phyloP scores from a whole-genome alignment of 768 basidiomycete genomes.

The Coprinopsis marcescibilis region DNA sequence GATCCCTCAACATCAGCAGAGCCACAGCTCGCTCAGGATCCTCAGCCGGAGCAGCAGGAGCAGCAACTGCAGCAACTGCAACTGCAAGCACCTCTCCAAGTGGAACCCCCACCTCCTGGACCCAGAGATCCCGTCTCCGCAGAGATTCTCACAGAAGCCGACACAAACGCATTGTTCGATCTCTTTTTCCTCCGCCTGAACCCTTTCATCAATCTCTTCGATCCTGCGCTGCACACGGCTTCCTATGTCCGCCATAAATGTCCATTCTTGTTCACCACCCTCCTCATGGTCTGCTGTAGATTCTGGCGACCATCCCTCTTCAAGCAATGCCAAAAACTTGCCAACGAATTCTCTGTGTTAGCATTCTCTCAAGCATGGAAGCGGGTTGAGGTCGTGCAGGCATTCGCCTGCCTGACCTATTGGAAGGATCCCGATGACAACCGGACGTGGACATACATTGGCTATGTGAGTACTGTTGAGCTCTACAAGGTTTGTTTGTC shows the following conservation, averaged over 20 bases:
- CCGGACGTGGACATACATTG: constrained; percentile 86
- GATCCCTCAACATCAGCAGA: no score
- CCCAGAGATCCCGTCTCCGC: constrained; percentile 65
- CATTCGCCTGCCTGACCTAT: constrained; percentile 83
- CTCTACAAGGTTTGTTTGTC: not conserved
- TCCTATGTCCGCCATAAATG: constrained; percentile 74
- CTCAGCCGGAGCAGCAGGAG: constrained; percentile 17
- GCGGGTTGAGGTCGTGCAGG: constrained; percentile 82
- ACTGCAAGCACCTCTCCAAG: not conserved
- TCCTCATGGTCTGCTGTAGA: constrained; percentile 81
- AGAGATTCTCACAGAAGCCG: constrained; percentile 63
- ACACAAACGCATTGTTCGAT: constrained; percentile 71
- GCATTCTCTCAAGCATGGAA: constrained; percentile 79
- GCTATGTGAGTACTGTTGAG: constrained; percentile 51
- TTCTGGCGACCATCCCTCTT: constrained; percentile 72
- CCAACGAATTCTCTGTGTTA: constrained; percentile 66
- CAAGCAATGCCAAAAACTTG: constrained; percentile 62
- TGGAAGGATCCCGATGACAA: constrained; percentile 88
- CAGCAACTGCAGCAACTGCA: not conserved
- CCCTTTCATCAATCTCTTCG: constrained; percentile 86
- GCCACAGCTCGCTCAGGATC: constrained; percentile 62
- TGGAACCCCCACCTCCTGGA: constrained; percentile 31
- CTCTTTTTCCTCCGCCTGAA: constrained; percentile 78
- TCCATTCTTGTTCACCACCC: constrained; percentile 78
- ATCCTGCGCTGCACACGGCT: constrained; percentile 79